phyloP scores from a whole-genome alignment of 192 early-diverging fungal genomes.

The Coemansia sp. region DNA sequence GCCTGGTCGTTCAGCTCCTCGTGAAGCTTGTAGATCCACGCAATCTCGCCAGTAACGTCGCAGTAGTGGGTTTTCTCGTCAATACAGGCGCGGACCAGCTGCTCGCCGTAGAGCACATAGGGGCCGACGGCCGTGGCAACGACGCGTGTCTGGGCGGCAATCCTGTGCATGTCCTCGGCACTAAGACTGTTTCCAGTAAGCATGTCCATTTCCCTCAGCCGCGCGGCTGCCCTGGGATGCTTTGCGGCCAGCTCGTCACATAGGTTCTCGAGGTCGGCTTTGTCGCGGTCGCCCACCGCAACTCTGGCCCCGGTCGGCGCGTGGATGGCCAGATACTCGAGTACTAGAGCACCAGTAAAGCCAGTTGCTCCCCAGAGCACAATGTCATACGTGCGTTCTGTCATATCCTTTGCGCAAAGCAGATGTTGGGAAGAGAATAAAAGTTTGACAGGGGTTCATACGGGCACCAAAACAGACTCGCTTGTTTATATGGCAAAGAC shows the following conservation, averaged over 20 bases:
- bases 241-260: conserved; percentile 50
- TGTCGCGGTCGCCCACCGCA: conserved; percentile 74
- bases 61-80: conserved; percentile 68
- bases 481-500: too few relatives aligned
- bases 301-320: conserved; percentile 52
- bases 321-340: conserved; percentile 57
- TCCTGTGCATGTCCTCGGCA: conserved; percentile 54
- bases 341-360: conserved; percentile 71
- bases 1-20: conserved; percentile 65
- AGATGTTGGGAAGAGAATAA: too few relatives aligned
- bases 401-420: too few relatives aligned
- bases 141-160: conserved; percentile 60
- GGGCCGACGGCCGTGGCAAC: conserved; percentile 82
- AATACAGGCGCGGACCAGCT: conserved; percentile 49
- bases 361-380: conserved; percentile 75
- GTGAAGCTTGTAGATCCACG: conserved; percentile 60
- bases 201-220: conserved; percentile 45
- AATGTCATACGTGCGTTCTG: conserved; percentile 51
- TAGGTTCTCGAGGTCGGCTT: conserved; percentile 58
- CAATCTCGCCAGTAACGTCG: conserved; percentile 80
- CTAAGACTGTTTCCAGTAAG: conserved; percentile 65
- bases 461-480: too few relatives aligned
- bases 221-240: conserved; percentile 12
- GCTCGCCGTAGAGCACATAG: conserved; percentile 63
- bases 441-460: too few relatives aligned